Evolutionary conservation across 129 eudicot species (phyloP).

Genomic region (sunflower (Helianthus annuus)): DNA sequence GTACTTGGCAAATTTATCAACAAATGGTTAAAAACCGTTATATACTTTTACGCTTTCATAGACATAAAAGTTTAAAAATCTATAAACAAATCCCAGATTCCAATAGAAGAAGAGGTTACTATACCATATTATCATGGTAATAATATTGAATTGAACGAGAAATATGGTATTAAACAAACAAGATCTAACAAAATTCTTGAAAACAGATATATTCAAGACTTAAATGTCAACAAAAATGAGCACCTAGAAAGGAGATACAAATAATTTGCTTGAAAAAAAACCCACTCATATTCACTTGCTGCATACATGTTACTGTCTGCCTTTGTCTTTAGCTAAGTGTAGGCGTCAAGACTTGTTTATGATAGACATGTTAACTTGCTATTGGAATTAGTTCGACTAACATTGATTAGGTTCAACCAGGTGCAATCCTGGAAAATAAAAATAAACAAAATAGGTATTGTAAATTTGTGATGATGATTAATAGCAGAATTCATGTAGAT

Average conservation of each 20-base stretch:
- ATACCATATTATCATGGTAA: too few relatives aligned
- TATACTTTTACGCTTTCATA: too few relatives aligned
- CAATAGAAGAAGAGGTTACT: too few relatives aligned
- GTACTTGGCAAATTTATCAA: too few relatives aligned
- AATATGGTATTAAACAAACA: too few relatives aligned
- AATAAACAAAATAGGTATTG: background rate
- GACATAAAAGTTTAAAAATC: too few relatives aligned
- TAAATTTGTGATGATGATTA: background rate
- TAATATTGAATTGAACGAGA: too few relatives aligned
- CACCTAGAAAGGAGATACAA: background rate
- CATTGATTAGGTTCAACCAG: slow-evolving; percentile 10
- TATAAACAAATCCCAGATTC: too few relatives aligned
- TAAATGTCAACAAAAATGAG: background rate
- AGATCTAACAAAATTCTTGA: too few relatives aligned
- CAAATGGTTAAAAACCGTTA: too few relatives aligned
- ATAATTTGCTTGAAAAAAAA: background rate
- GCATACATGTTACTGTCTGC: background rate
- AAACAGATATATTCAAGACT: background rate
- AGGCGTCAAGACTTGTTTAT: slow-evolving; percentile 1
- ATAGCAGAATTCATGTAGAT: background rate
- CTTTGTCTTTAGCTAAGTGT: background rate
- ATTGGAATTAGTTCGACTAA: background rate
- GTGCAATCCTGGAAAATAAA: slow-evolving; percentile 5
- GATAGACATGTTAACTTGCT: background rate
- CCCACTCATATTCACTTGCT: background rate